Evolutionary conservation across 352 stramenopile species (phyloP).

Genomic region (Globisporangium lucens): DNA sequence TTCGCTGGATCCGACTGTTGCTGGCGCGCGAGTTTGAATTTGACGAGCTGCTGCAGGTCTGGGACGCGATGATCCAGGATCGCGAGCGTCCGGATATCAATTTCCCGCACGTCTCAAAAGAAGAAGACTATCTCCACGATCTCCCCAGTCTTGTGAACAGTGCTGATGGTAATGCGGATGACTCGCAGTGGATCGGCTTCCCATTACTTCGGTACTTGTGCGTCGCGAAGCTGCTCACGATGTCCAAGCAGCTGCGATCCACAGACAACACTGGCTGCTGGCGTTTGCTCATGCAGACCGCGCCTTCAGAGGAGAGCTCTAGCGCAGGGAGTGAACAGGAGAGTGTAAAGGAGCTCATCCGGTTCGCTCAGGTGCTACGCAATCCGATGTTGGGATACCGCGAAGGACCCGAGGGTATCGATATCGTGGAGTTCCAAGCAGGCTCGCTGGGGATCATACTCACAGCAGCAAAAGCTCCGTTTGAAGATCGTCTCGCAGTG

Average conservation of each 20-base stretch:
- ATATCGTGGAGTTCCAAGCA: constrained; percentile 59
- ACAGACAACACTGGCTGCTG: constrained; percentile 70
- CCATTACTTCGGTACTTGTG: constrained; percentile 69
- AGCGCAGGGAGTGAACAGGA: constrained; percentile 11
- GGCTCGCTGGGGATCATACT: constrained; percentile 73
- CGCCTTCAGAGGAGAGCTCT: constrained; percentile 19
- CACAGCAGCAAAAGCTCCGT: constrained; percentile 43
- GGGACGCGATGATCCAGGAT: constrained; percentile 70
- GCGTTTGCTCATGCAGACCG: constrained; percentile 67
- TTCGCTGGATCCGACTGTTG: constrained; percentile 75
- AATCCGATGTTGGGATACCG: constrained; percentile 49
- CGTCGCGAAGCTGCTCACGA: constrained; percentile 52
- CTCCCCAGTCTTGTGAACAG: constrained; percentile 26
- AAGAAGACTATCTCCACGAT: constrained; percentile 34
- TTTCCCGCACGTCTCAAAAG: constrained; percentile 35
- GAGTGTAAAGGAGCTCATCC: constrained; percentile 30
- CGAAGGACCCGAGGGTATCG: constrained; percentile 27
- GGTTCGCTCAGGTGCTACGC: constrained; percentile 53
- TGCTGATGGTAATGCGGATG: constrained; percentile 15
- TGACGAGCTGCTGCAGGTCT: constrained; percentile 55
- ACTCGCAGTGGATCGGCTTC: constrained; percentile 49
- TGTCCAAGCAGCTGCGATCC: constrained; percentile 49
- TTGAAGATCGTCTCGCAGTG: constrained; percentile 55
- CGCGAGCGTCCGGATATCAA: constrained; percentile 25
- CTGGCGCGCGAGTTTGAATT: constrained; percentile 77